A percentile compares a stretch with the other conserved stretches of the same genome.
These are phyloP conservation scores for Hygrophorus pudorinus DNA, from an alignment of 768 basidiomycete genomes.

Conservation along the genomic window DNA sequence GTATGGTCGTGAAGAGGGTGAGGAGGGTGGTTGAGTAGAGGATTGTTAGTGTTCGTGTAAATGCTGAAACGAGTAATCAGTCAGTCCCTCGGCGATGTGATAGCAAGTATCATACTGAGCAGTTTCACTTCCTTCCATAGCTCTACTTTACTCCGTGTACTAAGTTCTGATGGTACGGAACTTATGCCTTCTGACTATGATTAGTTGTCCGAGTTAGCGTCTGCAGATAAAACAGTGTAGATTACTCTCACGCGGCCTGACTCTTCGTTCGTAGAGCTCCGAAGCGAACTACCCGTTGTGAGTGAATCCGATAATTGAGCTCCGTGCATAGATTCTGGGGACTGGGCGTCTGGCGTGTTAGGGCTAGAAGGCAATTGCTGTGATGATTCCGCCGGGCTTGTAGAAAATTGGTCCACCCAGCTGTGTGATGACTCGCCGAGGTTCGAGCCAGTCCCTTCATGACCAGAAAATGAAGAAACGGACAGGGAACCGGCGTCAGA, in stretches of 20 bases:
- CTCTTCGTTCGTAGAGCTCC: slow-evolving; percentile 18
- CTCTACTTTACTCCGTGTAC: slow-evolving; percentile 53
- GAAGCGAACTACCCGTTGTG: slow-evolving; percentile 25
- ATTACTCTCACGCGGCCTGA: slow-evolving; percentile 7
- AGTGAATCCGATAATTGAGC: slow-evolving; percentile 31
- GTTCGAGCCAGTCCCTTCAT: slow-evolving; percentile 7
- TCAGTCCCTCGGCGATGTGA: neutral
- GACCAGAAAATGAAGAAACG: slow-evolving; percentile 24
- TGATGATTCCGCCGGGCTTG: neutral
- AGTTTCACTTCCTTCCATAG: slow-evolving; percentile 93
- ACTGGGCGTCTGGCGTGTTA: neutral
- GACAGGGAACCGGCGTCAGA: slow-evolving; percentile 36
- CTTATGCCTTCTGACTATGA: slow-evolving; percentile 26
- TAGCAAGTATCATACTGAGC: slow-evolving; percentile 43
- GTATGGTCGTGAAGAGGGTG: slow-evolving; percentile 76
- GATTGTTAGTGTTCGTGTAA: slow-evolving; percentile 80
- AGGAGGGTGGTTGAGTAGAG: slow-evolving; percentile 82
- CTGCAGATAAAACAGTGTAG: neutral
- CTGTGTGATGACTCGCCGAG: slow-evolving; percentile 25
- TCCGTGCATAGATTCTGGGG: slow-evolving; percentile 11
- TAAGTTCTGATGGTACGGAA: slow-evolving; percentile 21
- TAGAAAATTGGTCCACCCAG: slow-evolving; percentile 18
- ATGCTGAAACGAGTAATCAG: slow-evolving; percentile 36
- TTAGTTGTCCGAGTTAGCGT: neutral
- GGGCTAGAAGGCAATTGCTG: neutral